Evolutionary conservation across 441 rosid species (phyloP), one percentile per base, ranked within the genome.

Genomic region (Arabidopsis lyrata): DNA sequence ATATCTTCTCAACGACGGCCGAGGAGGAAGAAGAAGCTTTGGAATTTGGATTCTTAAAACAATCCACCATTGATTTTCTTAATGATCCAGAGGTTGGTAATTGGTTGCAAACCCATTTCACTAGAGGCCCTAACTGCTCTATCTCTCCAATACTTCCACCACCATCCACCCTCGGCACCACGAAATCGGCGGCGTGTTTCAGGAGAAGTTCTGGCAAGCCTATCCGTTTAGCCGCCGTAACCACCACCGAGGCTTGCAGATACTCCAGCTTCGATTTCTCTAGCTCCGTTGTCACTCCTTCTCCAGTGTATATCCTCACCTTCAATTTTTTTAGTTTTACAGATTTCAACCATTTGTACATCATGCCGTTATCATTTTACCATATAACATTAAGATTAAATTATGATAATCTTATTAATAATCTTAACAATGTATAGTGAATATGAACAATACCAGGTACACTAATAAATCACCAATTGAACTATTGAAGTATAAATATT

Each of bases 81-180:
- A 94, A 57, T 1, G 95, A 81, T 44, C 93, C 95, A 20, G 99
- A 91, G 11, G 95, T 88, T 4, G 95, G 96, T 57, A 92, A 68
- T 65, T 94, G 97, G 56, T 86, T 92, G 75, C 99, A 90, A 52
- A 94, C 86, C 97, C 99, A 94, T 81, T 92, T 91, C 35, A 81
- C 91, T 12, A 90, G 75, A n/a, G 91, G 75, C 68, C 86, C 92
- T 2, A 83, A 67, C 63, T 82, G 89, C 70, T 60, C 57, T 13
- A 65, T 56, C 47, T 76, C 80, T 52, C 62, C 61, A 6, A 13
- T 48, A 63, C 54, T 45, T 52, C 62, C 49, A 0, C 74, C 42
- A 50, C 8, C 53, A 11, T 61, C 69, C 9, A 3, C 87, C 15
- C 35, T 48, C 8, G 32, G n/a, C 56, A 36, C 78, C 86, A 44